Conservation (phyloP, 768 basidiomycete genomes). For the Xerocomus potaroensis region DNA sequence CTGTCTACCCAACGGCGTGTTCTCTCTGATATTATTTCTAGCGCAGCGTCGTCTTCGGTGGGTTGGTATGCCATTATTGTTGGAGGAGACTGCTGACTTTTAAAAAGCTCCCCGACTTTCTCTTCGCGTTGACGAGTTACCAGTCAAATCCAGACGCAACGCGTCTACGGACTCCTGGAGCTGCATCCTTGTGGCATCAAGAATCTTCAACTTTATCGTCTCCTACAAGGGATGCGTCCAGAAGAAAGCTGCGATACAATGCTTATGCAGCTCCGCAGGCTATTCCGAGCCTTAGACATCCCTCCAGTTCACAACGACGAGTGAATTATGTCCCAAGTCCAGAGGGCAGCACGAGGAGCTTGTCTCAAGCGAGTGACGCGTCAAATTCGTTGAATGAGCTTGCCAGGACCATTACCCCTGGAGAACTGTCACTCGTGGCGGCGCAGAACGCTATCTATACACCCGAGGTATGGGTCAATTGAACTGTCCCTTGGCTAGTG, state of each 20-base stretch:
- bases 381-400: constrained; percentile 24
- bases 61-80: constrained; percentile 17
- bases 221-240: constrained; percentile 27
- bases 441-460: constrained; percentile 13
- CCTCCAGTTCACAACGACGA: constrained; percentile 28
- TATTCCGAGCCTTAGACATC: constrained; percentile 40
- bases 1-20: constrained; percentile 42
- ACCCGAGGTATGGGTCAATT: constrained; percentile 17
- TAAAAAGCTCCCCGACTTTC: constrained; percentile 67
- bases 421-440: constrained; percentile 28
- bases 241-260: constrained; percentile 58
- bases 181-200: constrained; percentile 12
- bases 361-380: constrained; percentile 25
- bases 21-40: constrained; percentile 45
- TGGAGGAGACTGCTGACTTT: constrained; percentile 4
- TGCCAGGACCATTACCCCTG: constrained; percentile 27
- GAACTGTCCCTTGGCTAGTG: not conserved
- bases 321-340: constrained; percentile 37
- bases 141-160: constrained; percentile 9
- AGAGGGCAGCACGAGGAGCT: constrained; percentile 29
- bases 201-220: constrained; percentile 17
- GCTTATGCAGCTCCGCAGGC: constrained; percentile 64
- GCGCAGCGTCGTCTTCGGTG: constrained; percentile 56
- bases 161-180: constrained; percentile 8
- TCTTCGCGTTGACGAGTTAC: constrained; percentile 44